Percentiles rank a stretch among this genome's conserved stretches.
These are phyloP conservation scores for Marasmius oreades DNA, from an alignment of 1,284 basidiomycete species.

Conservation along the genomic window DNA sequence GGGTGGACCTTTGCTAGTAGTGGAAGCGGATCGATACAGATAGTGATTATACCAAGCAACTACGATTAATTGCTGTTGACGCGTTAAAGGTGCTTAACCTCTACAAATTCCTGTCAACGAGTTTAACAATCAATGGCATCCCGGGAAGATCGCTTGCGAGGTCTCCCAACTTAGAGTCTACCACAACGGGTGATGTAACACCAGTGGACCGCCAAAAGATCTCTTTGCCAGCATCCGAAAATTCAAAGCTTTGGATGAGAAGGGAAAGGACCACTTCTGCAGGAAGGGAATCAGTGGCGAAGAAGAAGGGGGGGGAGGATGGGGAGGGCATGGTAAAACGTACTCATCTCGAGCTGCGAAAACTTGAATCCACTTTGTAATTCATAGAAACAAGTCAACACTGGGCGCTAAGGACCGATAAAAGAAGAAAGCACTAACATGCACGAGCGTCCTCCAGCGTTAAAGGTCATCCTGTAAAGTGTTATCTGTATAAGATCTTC, in stretches of 20 bases:
- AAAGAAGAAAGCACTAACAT: slow-evolving; percentile 18
- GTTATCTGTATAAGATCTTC: slow-evolving; percentile 2
- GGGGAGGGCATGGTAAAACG: slow-evolving; percentile 7
- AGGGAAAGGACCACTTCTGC: not conserved
- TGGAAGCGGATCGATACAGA: too few species aligned
- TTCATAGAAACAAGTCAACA: not conserved
- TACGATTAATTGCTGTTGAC: too few species aligned
- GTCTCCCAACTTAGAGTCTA: too few species aligned
- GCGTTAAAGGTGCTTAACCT: too few species aligned
- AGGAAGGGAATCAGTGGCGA: not conserved
- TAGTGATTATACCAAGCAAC: too few species aligned
- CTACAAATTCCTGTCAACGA: not conserved
- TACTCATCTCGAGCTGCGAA: slow-evolving; percentile 31
- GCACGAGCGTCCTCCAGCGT: slow-evolving; percentile 27
- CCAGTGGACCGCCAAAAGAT: not conserved
- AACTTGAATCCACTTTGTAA: slow-evolving; percentile 28
- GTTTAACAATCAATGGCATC: slow-evolving; percentile 53
- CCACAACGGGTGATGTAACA: not conserved
- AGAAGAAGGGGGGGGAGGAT: not conserved
- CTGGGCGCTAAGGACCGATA: not conserved
- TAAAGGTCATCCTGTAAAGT: slow-evolving; percentile 28
- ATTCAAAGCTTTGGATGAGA: not conserved
- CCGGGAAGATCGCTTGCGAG: slow-evolving; percentile 23
- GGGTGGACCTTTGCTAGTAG: too few species aligned
- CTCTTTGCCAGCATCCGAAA: not conserved